Percentiles rank a stretch among this genome's conserved stretches.
These are phyloP conservation scores for Boletus sp. DNA, from an alignment of 1,284 basidiomycete species.

Conservation along the genomic window DNA sequence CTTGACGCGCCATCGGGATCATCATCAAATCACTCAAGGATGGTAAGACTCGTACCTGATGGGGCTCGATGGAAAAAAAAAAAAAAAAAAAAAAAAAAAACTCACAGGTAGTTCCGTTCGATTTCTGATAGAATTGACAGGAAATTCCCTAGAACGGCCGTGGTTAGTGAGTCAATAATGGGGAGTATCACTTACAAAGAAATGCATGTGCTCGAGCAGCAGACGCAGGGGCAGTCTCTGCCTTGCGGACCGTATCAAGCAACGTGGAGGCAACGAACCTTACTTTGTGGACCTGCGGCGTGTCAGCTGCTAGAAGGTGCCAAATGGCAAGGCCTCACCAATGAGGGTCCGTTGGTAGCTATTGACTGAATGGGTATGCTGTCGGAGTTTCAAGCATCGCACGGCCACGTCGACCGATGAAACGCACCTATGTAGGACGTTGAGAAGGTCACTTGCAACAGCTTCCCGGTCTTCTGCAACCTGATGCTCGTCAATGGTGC, in stretches of 20 bases:
- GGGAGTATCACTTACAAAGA: conserved; percentile 52
- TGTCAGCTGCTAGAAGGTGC: not conserved
- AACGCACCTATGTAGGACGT: conserved; percentile 70
- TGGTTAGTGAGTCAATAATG: conserved; percentile 7
- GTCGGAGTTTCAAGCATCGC: conserved; percentile 8
- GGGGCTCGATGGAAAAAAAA: not conserved
- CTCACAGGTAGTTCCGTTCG: conserved; percentile 78
- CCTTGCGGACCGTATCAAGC: conserved; percentile 80
- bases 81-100: conserved; percentile 15
- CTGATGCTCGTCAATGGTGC: conserved; percentile 57
- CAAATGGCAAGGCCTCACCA: conserved; percentile 42
- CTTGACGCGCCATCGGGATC: conserved; percentile 63
- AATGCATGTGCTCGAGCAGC: conserved; percentile 77
- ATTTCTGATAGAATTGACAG: conserved; percentile 84
- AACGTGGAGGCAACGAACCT: conserved; percentile 85
- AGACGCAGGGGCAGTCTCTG: conserved; percentile 68
- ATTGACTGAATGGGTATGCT: conserved; percentile 89
- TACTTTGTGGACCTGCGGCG: conserved; percentile 74
- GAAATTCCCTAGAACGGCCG: conserved; percentile 70
- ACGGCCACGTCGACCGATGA: not conserved
- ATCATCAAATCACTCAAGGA: conserved; percentile 61
- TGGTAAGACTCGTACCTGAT: conserved; percentile 17
- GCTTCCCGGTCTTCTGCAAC: conserved; percentile 69
- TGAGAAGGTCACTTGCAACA: conserved; percentile 76
- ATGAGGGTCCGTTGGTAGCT: conserved; percentile 79